Percentiles rank a stretch among this genome's conserved stretches.
phyloP scores from a whole-genome alignment of 73 alveolate species.

The Tetrahymena thermophila region DNA sequence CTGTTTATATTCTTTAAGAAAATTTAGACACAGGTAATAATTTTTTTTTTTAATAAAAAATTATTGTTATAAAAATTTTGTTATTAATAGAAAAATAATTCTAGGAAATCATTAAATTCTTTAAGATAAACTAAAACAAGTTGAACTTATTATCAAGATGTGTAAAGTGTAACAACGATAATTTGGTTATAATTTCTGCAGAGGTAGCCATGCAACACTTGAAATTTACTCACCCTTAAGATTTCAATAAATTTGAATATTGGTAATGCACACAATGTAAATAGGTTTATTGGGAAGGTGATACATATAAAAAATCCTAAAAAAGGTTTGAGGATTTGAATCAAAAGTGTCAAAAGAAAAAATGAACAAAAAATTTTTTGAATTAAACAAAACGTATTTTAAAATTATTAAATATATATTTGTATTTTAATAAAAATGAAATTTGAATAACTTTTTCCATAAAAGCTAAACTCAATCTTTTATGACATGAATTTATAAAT shows the following conservation, averaged over 20 bases:
- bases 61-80: background rate
- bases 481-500: too few species aligned
- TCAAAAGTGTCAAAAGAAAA: background rate
- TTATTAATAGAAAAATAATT: conserved; percentile 12
- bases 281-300: background rate
- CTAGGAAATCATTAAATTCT: conserved; percentile 12
- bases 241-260: background rate
- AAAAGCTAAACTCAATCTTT: too few species aligned
- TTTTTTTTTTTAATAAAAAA: background rate
- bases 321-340: background rate
- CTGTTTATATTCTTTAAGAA: background rate
- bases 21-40: background rate
- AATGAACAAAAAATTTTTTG: background rate
- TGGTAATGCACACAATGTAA: background rate
- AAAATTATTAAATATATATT: too few species aligned
- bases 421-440: too few species aligned
- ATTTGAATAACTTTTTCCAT: too few species aligned
- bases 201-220: conserved; percentile 4
- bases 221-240: background rate
- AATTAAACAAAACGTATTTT: too few species aligned
- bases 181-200: background rate
- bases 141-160: conserved; percentile 4
- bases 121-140: background rate
- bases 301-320: background rate
- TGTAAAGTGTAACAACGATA: conserved; percentile 19